A percentile compares a stretch with the other conserved stretches of the same genome.
Evolutionary conservation across 2,329 filamentous ascomycete species (phyloP).

Genomic region (Fusarium sp.): DNA sequence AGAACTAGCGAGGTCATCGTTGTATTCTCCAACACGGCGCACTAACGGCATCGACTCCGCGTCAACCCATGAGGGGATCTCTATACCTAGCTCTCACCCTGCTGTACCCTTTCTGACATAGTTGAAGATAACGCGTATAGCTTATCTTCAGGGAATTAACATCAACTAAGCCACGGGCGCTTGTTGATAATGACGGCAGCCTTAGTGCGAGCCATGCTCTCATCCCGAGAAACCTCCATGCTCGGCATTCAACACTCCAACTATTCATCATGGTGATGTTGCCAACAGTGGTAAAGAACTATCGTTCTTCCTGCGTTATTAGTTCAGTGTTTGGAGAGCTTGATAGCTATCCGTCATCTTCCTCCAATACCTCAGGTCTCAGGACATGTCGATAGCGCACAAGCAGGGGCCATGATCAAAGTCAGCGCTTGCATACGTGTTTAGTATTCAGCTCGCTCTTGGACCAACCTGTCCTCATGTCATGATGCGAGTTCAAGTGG

Average conservation of each 20-base stretch:
- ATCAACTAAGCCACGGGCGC: constrained; percentile 52
- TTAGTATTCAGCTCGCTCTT: constrained; percentile 12
- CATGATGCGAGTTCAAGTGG: not conserved
- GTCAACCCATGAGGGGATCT: constrained; percentile 59
- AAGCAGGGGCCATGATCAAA: constrained; percentile 68
- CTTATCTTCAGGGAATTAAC: constrained; percentile 16
- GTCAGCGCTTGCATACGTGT: constrained; percentile 50
- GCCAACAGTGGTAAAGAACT: constrained; percentile 75
- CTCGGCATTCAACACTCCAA: constrained; percentile 43
- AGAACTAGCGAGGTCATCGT: constrained; percentile 46
- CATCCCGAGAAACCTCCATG: constrained; percentile 33
- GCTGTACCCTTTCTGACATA: constrained; percentile 53
- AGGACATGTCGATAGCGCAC: constrained; percentile 55
- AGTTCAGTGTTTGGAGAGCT: constrained; percentile 64
- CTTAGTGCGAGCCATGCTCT: constrained; percentile 42
- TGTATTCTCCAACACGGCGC: constrained; percentile 21
- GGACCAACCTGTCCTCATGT: constrained; percentile 39
- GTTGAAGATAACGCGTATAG: constrained; percentile 48
- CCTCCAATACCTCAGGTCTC: not conserved
- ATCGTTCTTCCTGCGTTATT: constrained; percentile 62
- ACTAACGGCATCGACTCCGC: constrained; percentile 38
- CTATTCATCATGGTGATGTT: constrained; percentile 64
- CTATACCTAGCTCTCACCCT: constrained; percentile 50
- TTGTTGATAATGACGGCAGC: constrained; percentile 53
- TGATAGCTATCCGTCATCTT: constrained; percentile 65